These are phyloP conservation scores for Ammopiptanthus mongolicus DNA, from an alignment of 306 rosid genomes.

Conservation along the genomic window DNA sequence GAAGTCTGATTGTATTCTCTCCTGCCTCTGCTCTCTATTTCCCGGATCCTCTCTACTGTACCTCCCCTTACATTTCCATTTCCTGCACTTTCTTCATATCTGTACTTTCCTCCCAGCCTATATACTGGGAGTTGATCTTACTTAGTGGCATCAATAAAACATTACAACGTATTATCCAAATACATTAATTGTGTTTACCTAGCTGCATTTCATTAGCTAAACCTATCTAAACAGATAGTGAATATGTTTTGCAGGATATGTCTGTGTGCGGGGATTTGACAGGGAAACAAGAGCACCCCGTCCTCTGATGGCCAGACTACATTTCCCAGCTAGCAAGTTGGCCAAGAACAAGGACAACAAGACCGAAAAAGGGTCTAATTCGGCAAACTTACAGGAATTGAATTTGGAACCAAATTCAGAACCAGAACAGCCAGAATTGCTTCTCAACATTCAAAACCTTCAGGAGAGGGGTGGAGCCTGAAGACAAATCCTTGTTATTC, in stretches of 20 bases:
- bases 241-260: slow-evolving; percentile 59
- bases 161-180: too few species aligned
- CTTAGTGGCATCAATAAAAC: too few species aligned
- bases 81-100: too few species aligned
- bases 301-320: slow-evolving; percentile 71
- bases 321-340: slow-evolving; percentile 71
- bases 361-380: slow-evolving; percentile 12
- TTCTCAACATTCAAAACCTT: slow-evolving; percentile 11
- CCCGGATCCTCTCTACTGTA: too few species aligned
- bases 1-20: too few species aligned
- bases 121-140: too few species aligned
- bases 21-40: too few species aligned
- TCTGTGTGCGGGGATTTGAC: slow-evolving; percentile 88
- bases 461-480: not conserved
- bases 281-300: slow-evolving; percentile 63
- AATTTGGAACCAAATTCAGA: not conserved
- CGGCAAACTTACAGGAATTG: not conserved
- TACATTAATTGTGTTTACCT: too few species aligned
- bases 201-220: too few species aligned
- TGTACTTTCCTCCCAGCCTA: too few species aligned
- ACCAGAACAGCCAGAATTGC: slow-evolving; percentile 12
- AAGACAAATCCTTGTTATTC: not conserved
- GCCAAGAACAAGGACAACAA: slow-evolving; percentile 32
- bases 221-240: slow-evolving; percentile 5
- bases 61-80: too few species aligned